Conservation (phyloP, 768 basidiomycete genomes). For the Inosperma sp. region DNA sequence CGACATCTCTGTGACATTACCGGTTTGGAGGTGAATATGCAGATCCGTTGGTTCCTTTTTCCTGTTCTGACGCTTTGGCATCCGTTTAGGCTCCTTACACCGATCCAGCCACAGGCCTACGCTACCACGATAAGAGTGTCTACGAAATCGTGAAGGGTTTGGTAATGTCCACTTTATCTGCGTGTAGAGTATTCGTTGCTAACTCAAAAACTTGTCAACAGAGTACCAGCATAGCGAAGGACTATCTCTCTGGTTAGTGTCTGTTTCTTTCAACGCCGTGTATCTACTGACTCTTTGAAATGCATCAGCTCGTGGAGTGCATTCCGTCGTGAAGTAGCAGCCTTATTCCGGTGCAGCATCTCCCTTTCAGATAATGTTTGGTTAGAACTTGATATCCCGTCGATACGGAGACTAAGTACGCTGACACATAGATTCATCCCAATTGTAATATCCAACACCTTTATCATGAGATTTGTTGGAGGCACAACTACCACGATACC, state of each 20-base stretch:
- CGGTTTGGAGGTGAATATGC: conserved; percentile 58
- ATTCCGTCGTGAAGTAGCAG: conserved; percentile 37
- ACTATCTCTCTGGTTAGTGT: conserved; percentile 60
- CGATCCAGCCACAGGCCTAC: conserved; percentile 71
- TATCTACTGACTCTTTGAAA: conserved; percentile 10
- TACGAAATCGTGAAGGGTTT: conserved; percentile 76
- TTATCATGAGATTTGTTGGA: no score
- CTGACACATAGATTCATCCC: no score
- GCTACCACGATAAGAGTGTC: conserved; percentile 84
- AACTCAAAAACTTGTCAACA: conserved; percentile 20
- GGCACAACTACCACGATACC: no score
- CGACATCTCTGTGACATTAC: conserved; percentile 84
- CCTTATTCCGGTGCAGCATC: no score
- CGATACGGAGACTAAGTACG: no score
- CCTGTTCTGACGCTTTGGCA: neutral
- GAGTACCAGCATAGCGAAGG: conserved; percentile 70
- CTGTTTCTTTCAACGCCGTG: neutral
- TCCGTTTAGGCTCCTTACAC: conserved; percentile 68
- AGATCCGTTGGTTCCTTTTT: neutral
- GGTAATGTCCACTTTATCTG: conserved; percentile 34
- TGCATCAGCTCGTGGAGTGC: conserved; percentile 32
- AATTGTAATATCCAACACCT: no score
- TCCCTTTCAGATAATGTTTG: no score
- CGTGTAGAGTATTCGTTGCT: neutral
- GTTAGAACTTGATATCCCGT: no score